Evolutionary conservation across 768 basidiomycete genomes (phyloP).

Genomic region (Leccinellum rugosiceps): DNA sequence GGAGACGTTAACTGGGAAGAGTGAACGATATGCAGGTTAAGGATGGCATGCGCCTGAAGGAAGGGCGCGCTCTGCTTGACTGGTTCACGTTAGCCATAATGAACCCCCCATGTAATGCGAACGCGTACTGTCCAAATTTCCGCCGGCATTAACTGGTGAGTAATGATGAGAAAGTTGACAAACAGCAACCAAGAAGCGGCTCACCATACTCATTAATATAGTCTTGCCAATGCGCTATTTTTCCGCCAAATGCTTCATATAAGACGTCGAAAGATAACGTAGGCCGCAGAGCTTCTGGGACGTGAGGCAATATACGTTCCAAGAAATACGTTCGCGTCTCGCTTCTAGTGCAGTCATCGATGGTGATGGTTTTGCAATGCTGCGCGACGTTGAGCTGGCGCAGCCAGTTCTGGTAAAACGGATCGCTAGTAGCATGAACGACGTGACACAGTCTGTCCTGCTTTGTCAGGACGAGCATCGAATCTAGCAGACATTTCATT

Average conservation of each 20-base stretch:
- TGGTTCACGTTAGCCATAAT: slow-evolving; percentile 27
- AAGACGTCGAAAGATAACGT: slow-evolving; percentile 67
- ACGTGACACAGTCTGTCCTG: slow-evolving; percentile 84
- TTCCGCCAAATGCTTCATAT: slow-evolving; percentile 81
- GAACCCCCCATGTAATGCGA: not conserved
- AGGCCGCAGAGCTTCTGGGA: slow-evolving; percentile 58
- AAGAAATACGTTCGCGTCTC: slow-evolving; percentile 68
- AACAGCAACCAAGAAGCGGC: not conserved
- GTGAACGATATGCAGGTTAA: slow-evolving; percentile 87
- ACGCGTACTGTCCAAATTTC: slow-evolving; percentile 63
- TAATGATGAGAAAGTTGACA: slow-evolving; percentile 3
- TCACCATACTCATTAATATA: slow-evolving; percentile 72
- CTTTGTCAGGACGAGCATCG: slow-evolving; percentile 84
- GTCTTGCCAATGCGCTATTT: slow-evolving; percentile 80
- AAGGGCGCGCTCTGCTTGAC: slow-evolving; percentile 81
- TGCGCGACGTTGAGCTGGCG: slow-evolving; percentile 78
- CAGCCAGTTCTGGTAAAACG: slow-evolving; percentile 83
- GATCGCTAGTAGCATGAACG: slow-evolving; percentile 79
- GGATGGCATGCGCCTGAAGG: slow-evolving; percentile 77
- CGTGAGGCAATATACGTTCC: slow-evolving; percentile 59
- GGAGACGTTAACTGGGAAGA: slow-evolving; percentile 58
- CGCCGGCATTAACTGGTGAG: slow-evolving; percentile 66
- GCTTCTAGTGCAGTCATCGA: slow-evolving; percentile 74
- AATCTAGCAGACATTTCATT: slow-evolving; percentile 83
- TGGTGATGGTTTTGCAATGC: slow-evolving; percentile 81